These are phyloP conservation scores for Pseudoneurospora amorphoporcata DNA, from an alignment of 495 filamentous ascomycete species.

Conservation along the genomic window DNA sequence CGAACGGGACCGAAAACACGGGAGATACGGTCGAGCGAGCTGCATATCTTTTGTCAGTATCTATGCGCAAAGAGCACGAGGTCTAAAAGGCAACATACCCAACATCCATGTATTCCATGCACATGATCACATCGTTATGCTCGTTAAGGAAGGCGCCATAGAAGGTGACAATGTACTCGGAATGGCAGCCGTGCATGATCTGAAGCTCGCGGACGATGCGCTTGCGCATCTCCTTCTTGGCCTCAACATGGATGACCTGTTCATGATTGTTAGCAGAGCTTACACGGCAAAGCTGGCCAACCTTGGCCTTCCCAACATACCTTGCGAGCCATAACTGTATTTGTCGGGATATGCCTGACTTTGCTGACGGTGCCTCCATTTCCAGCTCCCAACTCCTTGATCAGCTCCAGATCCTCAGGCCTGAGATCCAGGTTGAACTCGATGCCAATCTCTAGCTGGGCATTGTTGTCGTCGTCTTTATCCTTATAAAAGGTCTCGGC, in stretches of 20 bases:
- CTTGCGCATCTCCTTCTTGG: conserved; percentile 90
- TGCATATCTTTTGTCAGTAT: conserved; percentile 35
- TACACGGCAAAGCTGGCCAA: background rate
- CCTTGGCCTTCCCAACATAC: conserved; percentile 36
- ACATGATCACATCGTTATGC: conserved; percentile 93
- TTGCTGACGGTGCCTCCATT: conserved; percentile 98
- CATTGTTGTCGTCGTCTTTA: conserved; percentile 53
- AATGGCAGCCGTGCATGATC: conserved; percentile 97
- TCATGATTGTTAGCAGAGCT: background rate
- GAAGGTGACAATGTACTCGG: conserved; percentile 90
- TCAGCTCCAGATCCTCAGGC: conserved; percentile 80
- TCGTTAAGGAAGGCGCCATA: conserved; percentile 96
- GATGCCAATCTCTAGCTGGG: conserved; percentile 84
- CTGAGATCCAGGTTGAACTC: conserved; percentile 90
- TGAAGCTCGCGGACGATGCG: conserved; percentile 92
- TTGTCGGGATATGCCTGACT: conserved; percentile 88
- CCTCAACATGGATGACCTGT: conserved; percentile 95
- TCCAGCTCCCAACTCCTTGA: conserved; percentile 90
- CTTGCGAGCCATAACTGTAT: conserved; percentile 96
- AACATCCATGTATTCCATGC: conserved; percentile 99
- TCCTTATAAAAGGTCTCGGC: conserved; percentile 38
- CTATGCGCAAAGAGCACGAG: background rate
- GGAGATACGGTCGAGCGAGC: conserved; percentile 89
- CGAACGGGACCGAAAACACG: conserved; percentile 89
- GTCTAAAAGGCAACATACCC: conserved; percentile 54